A percentile compares a stretch with the other conserved stretches of the same genome.
Conservation (phyloP, 2,329 filamentous ascomycete species). For the Penicillium sp. region DNA sequence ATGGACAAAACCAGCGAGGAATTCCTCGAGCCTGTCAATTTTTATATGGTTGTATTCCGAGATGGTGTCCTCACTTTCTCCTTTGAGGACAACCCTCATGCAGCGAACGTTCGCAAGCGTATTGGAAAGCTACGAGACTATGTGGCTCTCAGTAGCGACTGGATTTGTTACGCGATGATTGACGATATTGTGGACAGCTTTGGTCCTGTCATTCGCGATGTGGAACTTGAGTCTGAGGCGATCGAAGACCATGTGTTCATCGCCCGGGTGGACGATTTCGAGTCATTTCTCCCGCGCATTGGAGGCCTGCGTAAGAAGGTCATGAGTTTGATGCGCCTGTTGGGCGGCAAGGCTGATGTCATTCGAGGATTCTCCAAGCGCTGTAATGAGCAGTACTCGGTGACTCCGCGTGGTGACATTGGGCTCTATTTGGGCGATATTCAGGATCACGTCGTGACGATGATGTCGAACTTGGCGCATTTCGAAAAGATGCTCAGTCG, state of each 20-base stretch:
- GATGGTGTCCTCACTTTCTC: slow-evolving; percentile 95
- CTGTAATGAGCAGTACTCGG: slow-evolving; percentile 95
- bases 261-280: slow-evolving; percentile 84
- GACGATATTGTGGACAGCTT: slow-evolving; percentile 98
- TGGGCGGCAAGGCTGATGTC: slow-evolving; percentile 97
- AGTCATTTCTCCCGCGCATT: slow-evolving; percentile 80
- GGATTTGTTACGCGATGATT: slow-evolving; percentile 98
- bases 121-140: slow-evolving; percentile 94
- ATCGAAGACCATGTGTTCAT: slow-evolving; percentile 97
- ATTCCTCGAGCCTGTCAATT: slow-evolving; percentile 91
- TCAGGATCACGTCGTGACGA: slow-evolving; percentile 98
- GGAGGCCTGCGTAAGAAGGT: slow-evolving; percentile 91
- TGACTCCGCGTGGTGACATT: slow-evolving; percentile 94
- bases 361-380: slow-evolving; percentile 97
- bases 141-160: slow-evolving; percentile 89
- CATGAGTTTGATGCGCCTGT: slow-evolving; percentile 85
- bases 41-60: slow-evolving; percentile 95
- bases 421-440: slow-evolving; percentile 96
- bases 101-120: slow-evolving; percentile 82
- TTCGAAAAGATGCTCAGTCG: slow-evolving; percentile 97
- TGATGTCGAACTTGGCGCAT: slow-evolving; percentile 94
- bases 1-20: slow-evolving; percentile 74
- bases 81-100: slow-evolving; percentile 83
- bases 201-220: slow-evolving; percentile 79
- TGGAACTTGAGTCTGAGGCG: slow-evolving; percentile 83